Base-by-base conservation (phyloP, 768 basidiomycete genomes). In the Rhodotorula taiwanensis region DNA sequence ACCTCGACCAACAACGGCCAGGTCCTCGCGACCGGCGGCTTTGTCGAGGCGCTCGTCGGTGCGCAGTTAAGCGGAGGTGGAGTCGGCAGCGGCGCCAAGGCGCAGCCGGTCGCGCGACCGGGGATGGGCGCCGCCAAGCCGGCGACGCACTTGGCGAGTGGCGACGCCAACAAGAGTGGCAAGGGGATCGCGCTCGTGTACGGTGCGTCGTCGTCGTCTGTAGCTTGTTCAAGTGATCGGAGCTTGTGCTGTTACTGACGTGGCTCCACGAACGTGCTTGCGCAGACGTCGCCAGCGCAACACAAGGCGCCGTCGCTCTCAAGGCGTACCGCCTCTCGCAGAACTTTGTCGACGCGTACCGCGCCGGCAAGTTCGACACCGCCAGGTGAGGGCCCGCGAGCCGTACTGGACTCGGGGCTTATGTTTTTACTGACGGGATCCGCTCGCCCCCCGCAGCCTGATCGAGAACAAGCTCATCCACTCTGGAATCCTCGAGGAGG, bases 171-270 rank as follows among this genome's bases (percentile, higher is more conserved):
- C 55, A 62, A 67, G 66, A 65, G 51, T 39, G 71, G 64, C 5
- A 55, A 56, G 41, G 71, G 71, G 15, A 66, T 73, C 55, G 72
- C 72, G 4, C 55, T 73, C 34, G 72, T 73, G 34, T 73, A 72
- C 64, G 72, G 71, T 73, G 51, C n/a, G 53, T 60, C 31, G 2
- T 33, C n/a, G n/a, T n/a, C n/a, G n/a, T n/a, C n/a, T n/a, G n/a
- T n/a, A n/a, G n/a, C n/a, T n/a, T n/a, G n/a, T n/a, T n/a, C n/a
- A n/a, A n/a, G n/a, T n/a, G n/a, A n/a, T n/a, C n/a, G n/a, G n/a
- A n/a, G n/a, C n/a, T n/a, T n/a, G n/a, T n/a, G n/a, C n/a, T n/a
- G n/a, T n/a, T n/a, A n/a, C n/a, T n/a, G n/a, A n/a, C n/a, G n/a
- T n/a, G n/a, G n/a, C n/a, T n/a, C n/a, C n/a, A n/a, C n/a, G n/a